These are phyloP conservation scores for Bjerkandera adusta DNA, from an alignment of 1,284 basidiomycete species.

Conservation along the genomic window DNA sequence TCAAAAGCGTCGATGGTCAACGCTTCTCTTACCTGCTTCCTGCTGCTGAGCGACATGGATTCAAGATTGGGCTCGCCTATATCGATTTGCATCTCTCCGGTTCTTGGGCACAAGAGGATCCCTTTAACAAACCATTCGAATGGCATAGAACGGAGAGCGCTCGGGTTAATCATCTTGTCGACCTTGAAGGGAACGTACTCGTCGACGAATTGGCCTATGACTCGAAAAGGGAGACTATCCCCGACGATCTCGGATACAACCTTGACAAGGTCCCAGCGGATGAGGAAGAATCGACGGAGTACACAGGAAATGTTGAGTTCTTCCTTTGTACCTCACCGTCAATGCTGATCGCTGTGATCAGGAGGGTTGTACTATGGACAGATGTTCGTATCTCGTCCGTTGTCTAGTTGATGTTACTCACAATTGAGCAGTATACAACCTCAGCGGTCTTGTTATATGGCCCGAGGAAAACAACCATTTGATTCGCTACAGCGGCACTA, in stretches of 20 bases:
- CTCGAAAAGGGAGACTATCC: slow-evolving; percentile 25
- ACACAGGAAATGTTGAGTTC: slow-evolving; percentile 33
- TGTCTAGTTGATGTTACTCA: not conserved
- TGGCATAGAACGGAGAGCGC: not conserved
- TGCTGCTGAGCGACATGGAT: slow-evolving; percentile 5
- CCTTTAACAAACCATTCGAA: not conserved
- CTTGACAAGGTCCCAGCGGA: slow-evolving; percentile 34
- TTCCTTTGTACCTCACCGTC: not conserved
- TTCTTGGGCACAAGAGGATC: slow-evolving; percentile 7
- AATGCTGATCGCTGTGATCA: not conserved
- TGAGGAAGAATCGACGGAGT: slow-evolving; percentile 39
- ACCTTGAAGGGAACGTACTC: not conserved
- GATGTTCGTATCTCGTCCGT: slow-evolving; percentile 28
- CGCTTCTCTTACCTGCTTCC: slow-evolving; percentile 1
- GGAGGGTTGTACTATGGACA: not conserved
- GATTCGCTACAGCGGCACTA: not conserved
- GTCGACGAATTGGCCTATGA: not conserved
- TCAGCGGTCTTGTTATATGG: slow-evolving; percentile 5
- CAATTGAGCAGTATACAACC: not conserved
- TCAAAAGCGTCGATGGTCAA: slow-evolving; percentile 20
- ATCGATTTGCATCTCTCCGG: slow-evolving; percentile 31
- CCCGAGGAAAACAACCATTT: not conserved
- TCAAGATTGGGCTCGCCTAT: slow-evolving; percentile 11
- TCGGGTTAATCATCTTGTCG: slow-evolving; percentile 1
- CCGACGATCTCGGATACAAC: slow-evolving; percentile 23